Percentiles rank a stretch among this genome's conserved stretches.
phyloP scores from a whole-genome alignment of 768 basidiomycete species.

The Multifurca ochricompacta region DNA sequence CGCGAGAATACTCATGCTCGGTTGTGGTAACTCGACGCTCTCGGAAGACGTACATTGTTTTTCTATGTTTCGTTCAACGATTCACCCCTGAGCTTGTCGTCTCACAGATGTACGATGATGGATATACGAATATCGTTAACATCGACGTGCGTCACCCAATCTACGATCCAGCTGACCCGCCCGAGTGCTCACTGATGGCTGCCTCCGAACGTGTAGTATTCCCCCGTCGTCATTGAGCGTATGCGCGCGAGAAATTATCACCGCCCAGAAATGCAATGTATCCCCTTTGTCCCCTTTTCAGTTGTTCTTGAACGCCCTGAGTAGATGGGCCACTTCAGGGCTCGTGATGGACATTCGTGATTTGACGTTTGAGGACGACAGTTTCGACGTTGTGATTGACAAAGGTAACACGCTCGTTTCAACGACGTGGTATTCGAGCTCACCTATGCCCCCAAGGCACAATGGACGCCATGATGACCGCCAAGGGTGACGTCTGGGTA shows the following conservation, averaged over 20 bases:
- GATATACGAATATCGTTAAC: constrained; percentile 74
- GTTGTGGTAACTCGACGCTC: constrained; percentile 76
- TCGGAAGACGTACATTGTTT: constrained; percentile 54
- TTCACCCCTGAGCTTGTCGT: no score
- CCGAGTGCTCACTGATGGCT: neutral
- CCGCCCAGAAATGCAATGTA: constrained; percentile 69
- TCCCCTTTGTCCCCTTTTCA: constrained; percentile 13
- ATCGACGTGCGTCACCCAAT: constrained; percentile 50
- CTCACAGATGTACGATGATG: constrained; percentile 77
- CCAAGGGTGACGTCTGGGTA: constrained; percentile 79
- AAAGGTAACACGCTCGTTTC: constrained; percentile 42
- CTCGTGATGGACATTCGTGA: constrained; percentile 76
- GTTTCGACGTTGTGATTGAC: constrained; percentile 78
- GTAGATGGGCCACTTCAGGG: constrained; percentile 40
- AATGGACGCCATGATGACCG: constrained; percentile 87
- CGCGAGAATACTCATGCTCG: constrained; percentile 67
- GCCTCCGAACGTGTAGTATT: constrained; percentile 44
- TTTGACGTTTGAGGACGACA: constrained; percentile 48
- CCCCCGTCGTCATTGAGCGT: constrained; percentile 61
- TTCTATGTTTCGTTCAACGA: neutral
- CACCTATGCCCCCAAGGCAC: constrained; percentile 39
- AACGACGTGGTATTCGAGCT: neutral
- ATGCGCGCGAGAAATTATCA: constrained; percentile 52
- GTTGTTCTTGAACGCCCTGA: neutral
- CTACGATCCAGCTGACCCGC: neutral